Conservation (phyloP, 2,329 filamentous ascomycete species). For the Aspergillus pseudoviridinutans region DNA sequence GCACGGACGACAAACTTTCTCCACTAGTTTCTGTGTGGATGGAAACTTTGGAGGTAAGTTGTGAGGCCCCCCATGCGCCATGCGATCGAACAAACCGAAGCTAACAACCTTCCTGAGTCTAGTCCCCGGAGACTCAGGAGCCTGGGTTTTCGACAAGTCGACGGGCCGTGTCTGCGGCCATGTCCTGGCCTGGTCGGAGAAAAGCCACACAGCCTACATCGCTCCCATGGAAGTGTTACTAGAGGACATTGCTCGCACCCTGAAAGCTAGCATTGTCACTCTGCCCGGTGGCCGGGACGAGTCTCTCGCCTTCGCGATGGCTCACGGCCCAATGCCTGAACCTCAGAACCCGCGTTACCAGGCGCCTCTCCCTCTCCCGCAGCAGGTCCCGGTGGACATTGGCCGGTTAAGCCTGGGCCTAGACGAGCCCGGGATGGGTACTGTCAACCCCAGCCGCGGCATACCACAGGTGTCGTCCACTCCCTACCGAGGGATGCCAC, state of each 20-base stretch:
- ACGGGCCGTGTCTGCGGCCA: slow-evolving; percentile 83
- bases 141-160: slow-evolving; percentile 81
- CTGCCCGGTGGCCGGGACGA: slow-evolving; percentile 55
- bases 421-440: slow-evolving; percentile 16
- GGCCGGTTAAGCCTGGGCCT: slow-evolving; percentile 18
- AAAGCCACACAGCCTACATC: slow-evolving; percentile 81
- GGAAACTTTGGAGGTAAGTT: slow-evolving; percentile 55
- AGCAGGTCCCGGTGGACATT: slow-evolving; percentile 26
- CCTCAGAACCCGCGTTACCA: slow-evolving; percentile 20
- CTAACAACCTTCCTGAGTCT: slow-evolving; percentile 14
- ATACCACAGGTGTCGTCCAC: slow-evolving; percentile 20
- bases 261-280: slow-evolving; percentile 66
- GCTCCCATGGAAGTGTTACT: slow-evolving; percentile 91
- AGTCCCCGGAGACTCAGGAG: slow-evolving; percentile 85
- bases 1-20: slow-evolving; percentile 75
- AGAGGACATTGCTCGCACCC: slow-evolving; percentile 74
- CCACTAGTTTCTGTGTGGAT: slow-evolving; percentile 63
- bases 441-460: slow-evolving; percentile 17
- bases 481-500: slow-evolving; percentile 23
- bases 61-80: slow-evolving; percentile 12
- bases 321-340: slow-evolving; percentile 10
- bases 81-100: neutral
- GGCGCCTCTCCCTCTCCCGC: slow-evolving; percentile 19
- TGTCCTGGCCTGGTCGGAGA: slow-evolving; percentile 80
- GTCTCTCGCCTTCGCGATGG: slow-evolving; percentile 20